phyloP scores from a whole-genome alignment of 169 alveolate species.

The Miamiensis avidus region DNA sequence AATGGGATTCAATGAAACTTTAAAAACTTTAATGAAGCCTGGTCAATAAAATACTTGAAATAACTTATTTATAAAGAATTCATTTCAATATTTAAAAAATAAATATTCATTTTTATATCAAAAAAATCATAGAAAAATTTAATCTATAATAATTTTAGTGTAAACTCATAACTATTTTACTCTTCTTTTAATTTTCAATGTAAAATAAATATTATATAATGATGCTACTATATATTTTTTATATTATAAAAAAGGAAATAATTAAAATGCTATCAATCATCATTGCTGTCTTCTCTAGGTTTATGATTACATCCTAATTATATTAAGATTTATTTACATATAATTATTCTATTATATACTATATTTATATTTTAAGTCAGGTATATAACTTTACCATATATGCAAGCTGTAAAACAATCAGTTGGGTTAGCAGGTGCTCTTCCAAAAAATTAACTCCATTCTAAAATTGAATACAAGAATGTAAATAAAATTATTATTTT shows the following conservation, averaged over 20 bases:
- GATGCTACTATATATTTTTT: background rate
- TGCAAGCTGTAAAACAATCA: constrained; percentile 48
- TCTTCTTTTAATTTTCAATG: background rate
- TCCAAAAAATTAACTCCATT: constrained; percentile 45
- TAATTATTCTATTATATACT: too few relatives aligned
- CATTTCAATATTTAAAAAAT: too few relatives aligned
- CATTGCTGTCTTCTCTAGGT: background rate
- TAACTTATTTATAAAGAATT: too few relatives aligned
- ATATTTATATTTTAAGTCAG: too few relatives aligned
- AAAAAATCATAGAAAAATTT: background rate
- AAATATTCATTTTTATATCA: background rate
- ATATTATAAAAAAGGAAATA: background rate
- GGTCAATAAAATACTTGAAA: too few relatives aligned
- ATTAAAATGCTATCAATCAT: background rate
- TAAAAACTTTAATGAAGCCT: too few relatives aligned
- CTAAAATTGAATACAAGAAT: background rate
- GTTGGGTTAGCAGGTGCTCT: constrained; percentile 61
- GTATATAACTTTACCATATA: too few relatives aligned
- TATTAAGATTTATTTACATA: too few relatives aligned
- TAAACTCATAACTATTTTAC: background rate
- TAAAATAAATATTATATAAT: background rate
- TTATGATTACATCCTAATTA: constrained; percentile 14
- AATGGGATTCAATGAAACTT: too few relatives aligned
- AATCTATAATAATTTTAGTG: background rate
- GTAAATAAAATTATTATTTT: background rate